Base-by-base conservation (phyloP, 2,329 filamentous ascomycete genomes). In the Verticillium dahliae region DNA sequence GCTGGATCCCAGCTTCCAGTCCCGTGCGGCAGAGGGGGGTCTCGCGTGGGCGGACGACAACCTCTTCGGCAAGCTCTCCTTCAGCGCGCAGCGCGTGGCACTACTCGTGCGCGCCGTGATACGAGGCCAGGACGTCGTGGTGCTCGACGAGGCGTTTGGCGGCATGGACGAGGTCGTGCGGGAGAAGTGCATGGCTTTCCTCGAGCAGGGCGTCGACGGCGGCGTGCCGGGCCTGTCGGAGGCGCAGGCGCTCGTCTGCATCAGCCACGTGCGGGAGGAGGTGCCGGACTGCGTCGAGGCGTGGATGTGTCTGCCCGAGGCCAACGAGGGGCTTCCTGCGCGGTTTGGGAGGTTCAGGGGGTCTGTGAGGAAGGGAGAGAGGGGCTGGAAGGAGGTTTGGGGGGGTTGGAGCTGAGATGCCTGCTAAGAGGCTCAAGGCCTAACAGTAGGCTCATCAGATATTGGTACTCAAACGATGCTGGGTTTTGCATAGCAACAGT, bases 201-300 rank as follows among this genome's bases (percentile, higher is more conserved):
- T 99, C 2, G 86, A 85, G 52, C 74, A 81, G 31, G 89, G 89
- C 11, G 83, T 90, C 69, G 73, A 70, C 6, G 83, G 80, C 67
- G 75, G 18, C 18, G 18, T 94, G 4, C 70, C 69, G 1, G 92
- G 92, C 0, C 74, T 97, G 61, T 81, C 81, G 1, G 78, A 86
- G 0, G 74, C 85, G 27, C 94, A 98, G 75, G 92, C 92, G 0
- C 76, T 99, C 60, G 83, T 98, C n/a, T 92, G 93, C 65, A 94
- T 98, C 63, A 95, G 92, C 64, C 95, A 99, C 76, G 82, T 94
- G 63, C 88, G 87, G 65, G 92, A 97, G 69, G 95, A 99, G 74
- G 90, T 98, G 10, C 95, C 95, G 0, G 87, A 89, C 58, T 89
- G 88, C 66, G 84, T 97, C 31, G 79, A 91, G 56, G 87, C 96